Percentiles rank a stretch among this genome's conserved stretches.
Conservation (phyloP, 306 rosid species). For the Cucurbita moschata region DNA sequence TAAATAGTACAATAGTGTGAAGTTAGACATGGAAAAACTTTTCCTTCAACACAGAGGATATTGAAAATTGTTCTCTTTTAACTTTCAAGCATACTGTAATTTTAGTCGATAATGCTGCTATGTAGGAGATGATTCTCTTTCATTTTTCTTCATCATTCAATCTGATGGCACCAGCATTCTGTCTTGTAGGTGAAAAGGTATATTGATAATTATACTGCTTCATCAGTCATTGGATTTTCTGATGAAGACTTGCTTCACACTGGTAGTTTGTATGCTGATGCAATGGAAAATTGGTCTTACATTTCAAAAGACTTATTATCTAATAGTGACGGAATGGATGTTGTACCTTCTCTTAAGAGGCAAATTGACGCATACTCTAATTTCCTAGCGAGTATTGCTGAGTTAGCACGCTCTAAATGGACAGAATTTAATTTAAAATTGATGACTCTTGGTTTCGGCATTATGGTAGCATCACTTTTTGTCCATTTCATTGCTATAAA, state of each 20-base stretch:
- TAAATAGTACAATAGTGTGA: background rate
- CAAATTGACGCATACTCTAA: slow-evolving; percentile 54
- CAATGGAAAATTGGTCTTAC: slow-evolving; percentile 48
- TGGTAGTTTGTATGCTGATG: slow-evolving; percentile 39
- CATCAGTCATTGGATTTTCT: slow-evolving; percentile 86
- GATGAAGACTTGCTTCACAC: slow-evolving; percentile 55
- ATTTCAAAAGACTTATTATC: slow-evolving; percentile 32
- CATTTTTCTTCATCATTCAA: background rate
- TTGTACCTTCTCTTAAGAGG: slow-evolving; percentile 37
- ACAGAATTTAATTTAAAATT: slow-evolving; percentile 74
- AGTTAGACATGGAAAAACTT: background rate
- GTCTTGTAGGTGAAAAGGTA: slow-evolving; percentile 73
- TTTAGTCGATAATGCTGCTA: background rate
- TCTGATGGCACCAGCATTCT: background rate
- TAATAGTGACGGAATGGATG: slow-evolving; percentile 22
- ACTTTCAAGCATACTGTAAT: background rate
- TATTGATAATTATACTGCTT: slow-evolving; percentile 69
- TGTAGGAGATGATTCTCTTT: background rate
- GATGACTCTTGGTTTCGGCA: slow-evolving; percentile 69
- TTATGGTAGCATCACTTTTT: slow-evolving; percentile 54
- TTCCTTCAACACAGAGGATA: background rate
- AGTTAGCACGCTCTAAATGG: slow-evolving; percentile 95
- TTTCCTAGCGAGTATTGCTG: slow-evolving; percentile 58
- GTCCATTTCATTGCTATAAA: slow-evolving; percentile 48
- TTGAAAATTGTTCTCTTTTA: background rate